Evolutionary conservation across 129 eudicot species (phyloP), one percentile per base, ranked within the genome.

Genomic region (Erigeron canadensis): DNA sequence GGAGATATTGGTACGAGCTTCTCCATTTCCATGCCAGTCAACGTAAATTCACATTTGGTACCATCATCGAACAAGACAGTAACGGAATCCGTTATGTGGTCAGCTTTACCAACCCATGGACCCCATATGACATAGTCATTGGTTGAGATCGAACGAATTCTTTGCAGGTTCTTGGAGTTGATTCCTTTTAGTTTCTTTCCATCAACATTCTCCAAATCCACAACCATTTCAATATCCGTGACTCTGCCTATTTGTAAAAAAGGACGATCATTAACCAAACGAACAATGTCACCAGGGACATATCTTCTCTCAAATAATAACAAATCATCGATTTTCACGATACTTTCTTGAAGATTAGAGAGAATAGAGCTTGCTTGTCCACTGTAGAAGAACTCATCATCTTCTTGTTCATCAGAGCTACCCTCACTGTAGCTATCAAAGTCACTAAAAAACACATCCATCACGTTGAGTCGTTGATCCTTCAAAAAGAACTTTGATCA

Each of bases 391-490:
- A 81, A 78, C 58, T 87, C 95, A 7, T 84, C 79, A 59, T 88
- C 97, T 76, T 90, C 96, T 76, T 84, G 89, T 73, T 84, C 89
- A 6, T 84, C 96, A 18, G 82, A 85, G 80, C 86, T 80, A 71
- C 96, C 90, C 67, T 90, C 97, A 46, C 97, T 95, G 85, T 65
- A 80, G 84, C 89, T 86, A 77, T 95, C 97, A 21, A 81, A 84
- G 71, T 88, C 96, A 48, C 97, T 87, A 16, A 86, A 61, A 74
- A 82, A 71, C 50, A 80, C 70, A 48, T 87, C 99, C 97, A 90
- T 90, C 60, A 38, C 82, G 67, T 28, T 22, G 77, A 73, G 37
- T n/a, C 82, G 67, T 28, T 22, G 77, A 73, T 42, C 21, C 62
- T 34, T 71, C 0, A 37, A 66, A 18, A 59, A 70, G 10, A 48